These are phyloP conservation scores for fission yeast (Schizosaccharomyces pombe) DNA, from an alignment of 805 yeast genomes.

Conservation along the genomic window DNA sequence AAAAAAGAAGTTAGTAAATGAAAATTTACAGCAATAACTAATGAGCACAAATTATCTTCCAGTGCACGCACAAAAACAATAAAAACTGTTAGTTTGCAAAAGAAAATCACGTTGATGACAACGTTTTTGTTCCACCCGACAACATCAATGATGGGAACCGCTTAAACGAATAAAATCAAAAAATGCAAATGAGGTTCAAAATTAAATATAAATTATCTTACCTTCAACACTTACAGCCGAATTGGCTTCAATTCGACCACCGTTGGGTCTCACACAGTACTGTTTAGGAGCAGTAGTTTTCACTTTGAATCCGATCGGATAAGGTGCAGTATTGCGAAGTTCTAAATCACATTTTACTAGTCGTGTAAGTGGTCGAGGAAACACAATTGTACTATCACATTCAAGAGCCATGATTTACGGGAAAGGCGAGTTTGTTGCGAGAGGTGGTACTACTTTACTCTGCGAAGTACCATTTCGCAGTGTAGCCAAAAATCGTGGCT, in stretches of 20 bases:
- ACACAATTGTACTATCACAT: neutral
- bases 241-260: conserved; percentile 50
- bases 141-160: neutral
- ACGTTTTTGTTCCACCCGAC: no score
- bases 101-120: no score
- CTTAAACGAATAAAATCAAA: neutral
- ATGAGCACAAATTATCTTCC: no score
- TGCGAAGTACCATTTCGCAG: neutral
- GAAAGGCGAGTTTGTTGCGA: neutral
- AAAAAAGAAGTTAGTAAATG: no score
- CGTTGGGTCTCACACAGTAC: conserved; percentile 4
- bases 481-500: no score
- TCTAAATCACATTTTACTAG: neutral
- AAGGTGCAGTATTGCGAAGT: neutral
- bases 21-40: no score
- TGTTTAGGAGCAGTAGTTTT: conserved; percentile 4
- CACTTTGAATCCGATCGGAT: conserved; percentile 2
- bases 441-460: neutral
- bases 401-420: neutral
- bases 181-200: neutral
- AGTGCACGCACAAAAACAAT: no score
- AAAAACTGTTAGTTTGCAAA: no score
- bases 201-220: conserved; percentile 4
- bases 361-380: conserved; percentile 1
- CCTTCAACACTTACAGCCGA: conserved; percentile 40